A percentile compares a stretch with the other conserved stretches of the same genome.
Conservation (phyloP, 2,329 filamentous ascomycete species). For the Pyricularia grisea region DNA sequence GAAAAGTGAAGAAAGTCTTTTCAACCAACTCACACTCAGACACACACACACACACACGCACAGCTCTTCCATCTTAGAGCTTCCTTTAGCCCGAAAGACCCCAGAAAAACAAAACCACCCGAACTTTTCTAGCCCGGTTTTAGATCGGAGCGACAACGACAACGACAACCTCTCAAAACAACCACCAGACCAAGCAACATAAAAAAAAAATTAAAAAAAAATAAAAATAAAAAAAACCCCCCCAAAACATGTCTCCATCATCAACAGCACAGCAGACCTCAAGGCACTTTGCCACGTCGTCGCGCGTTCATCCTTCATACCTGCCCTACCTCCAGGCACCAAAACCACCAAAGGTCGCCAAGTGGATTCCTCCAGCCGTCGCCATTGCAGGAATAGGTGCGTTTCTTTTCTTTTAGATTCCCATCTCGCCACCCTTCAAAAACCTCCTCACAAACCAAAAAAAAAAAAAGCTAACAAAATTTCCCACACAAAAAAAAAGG, state of each 20-base stretch:
- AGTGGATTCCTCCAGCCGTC: slow-evolving; percentile 14
- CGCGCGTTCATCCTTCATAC: slow-evolving; percentile 18
- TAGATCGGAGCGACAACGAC: background rate
- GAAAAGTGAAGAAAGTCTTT: background rate
- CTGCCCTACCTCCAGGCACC: slow-evolving; percentile 19
- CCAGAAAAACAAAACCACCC: background rate
- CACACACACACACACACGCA: no score
- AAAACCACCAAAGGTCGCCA: slow-evolving; percentile 7
- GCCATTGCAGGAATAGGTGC: slow-evolving; percentile 12
- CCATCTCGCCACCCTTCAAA: background rate
- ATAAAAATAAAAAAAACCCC: no score
- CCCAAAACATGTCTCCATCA: background rate
- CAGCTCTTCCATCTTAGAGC: background rate
- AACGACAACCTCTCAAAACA: no score
- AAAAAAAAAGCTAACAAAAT: background rate
- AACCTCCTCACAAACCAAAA: background rate
- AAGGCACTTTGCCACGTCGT: slow-evolving; percentile 1
- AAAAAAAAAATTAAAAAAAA: background rate
- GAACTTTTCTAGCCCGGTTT: background rate
- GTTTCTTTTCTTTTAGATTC: background rate
- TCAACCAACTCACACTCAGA: background rate
- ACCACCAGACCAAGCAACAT: background rate
- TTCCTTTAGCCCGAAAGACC: background rate
- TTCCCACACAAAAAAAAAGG: slow-evolving; percentile 8
- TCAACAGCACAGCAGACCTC: background rate